phyloP scores from a whole-genome alignment of 371 early-diverging fungal genomes.

The Enteropsectra breve region DNA sequence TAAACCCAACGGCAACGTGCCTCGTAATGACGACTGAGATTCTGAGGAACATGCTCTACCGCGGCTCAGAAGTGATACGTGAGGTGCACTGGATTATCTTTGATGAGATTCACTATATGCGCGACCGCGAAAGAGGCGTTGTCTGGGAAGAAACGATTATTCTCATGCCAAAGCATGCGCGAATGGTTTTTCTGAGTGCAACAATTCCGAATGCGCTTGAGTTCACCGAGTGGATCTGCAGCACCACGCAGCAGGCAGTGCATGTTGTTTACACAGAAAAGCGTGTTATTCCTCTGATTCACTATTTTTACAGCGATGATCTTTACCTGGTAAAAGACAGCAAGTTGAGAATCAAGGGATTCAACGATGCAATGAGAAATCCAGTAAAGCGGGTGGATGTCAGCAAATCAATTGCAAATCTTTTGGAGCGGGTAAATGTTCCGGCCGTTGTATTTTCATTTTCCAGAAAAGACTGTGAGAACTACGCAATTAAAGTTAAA shows the following conservation, averaged over 20 bases:
- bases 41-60: constrained; percentile 92
- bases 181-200: constrained; percentile 91
- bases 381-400: constrained; percentile 62
- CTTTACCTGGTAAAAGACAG: constrained; percentile 59
- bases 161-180: constrained; percentile 70
- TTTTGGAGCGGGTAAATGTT: constrained; percentile 45
- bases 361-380: constrained; percentile 66
- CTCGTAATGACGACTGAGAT: constrained; percentile 99
- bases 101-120: constrained; percentile 99
- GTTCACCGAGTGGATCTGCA: constrained; percentile 97
- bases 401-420: constrained; percentile 58
- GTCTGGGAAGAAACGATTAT: constrained; percentile 99
- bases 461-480: constrained; percentile 86
- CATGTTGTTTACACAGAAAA: constrained; percentile 98
- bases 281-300: constrained; percentile 90
- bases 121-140: constrained; percentile 77
- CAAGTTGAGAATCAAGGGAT: constrained; percentile 80
- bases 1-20: constrained; percentile 87
- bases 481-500: constrained; percentile 76
- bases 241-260: constrained; percentile 83
- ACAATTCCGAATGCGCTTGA: constrained; percentile 99
- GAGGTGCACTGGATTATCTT: constrained; percentile 98
- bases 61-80: constrained; percentile 89
- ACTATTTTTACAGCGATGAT: constrained; percentile 61
- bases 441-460: constrained; percentile 98